These are phyloP conservation scores for Antrodiella citrinella DNA, from an alignment of 768 basidiomycete species.

Conservation along the genomic window DNA sequence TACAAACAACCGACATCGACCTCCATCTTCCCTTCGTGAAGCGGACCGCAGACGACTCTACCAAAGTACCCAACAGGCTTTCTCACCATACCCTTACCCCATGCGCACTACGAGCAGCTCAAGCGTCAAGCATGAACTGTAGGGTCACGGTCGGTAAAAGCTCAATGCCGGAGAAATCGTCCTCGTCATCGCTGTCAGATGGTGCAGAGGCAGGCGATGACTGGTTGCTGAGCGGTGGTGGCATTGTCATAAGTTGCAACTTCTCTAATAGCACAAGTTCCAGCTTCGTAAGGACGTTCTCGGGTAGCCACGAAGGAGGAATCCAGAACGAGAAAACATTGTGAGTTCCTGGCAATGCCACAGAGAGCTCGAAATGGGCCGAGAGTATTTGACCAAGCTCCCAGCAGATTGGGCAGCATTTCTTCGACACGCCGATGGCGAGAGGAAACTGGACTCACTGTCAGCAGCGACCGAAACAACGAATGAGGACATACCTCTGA, in stretches of 20 bases:
- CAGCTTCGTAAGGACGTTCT: not conserved
- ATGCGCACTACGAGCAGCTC: no score
- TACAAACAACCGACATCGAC: no score
- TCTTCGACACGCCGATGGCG: not conserved
- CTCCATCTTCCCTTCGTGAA: no score
- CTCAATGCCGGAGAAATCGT: no score
- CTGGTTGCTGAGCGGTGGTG: no score
- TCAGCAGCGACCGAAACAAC: not conserved
- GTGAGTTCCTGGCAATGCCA: not conserved
- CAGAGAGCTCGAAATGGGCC: not conserved
- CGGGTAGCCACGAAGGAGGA: not conserved
- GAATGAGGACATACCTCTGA: not conserved
- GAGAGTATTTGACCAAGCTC: not conserved
- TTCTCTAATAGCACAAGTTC: not conserved
- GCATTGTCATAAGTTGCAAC: not conserved
- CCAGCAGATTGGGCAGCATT: not conserved
- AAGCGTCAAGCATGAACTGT: no score
- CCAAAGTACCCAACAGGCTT: no score
- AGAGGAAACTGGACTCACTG: not conserved
- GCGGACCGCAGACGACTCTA: no score
- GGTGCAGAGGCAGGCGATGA: no score
- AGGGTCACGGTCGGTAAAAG: no score
- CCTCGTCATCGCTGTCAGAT: no score
- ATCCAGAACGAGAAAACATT: not conserved
- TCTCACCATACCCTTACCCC: no score